phyloP scores from a whole-genome alignment of 2,329 filamentous ascomycete genomes.

The Cordyceps sp. region DNA sequence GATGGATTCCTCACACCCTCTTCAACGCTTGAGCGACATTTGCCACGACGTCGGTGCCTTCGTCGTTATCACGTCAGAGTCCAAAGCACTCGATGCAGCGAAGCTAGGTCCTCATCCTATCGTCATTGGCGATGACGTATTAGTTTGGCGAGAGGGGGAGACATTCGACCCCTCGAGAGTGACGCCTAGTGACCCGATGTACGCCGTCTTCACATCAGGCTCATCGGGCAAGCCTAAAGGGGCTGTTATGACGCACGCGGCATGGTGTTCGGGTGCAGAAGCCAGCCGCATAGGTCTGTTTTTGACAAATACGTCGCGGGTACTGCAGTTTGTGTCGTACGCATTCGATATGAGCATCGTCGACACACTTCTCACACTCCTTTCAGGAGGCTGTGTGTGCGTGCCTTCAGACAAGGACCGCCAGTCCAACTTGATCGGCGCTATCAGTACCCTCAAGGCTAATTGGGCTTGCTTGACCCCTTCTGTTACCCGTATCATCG shows the following conservation, averaged over 20 bases:
- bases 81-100: too few species aligned
- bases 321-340: neutral
- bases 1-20: neutral
- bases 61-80: too few species aligned
- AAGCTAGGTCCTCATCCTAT: too few species aligned
- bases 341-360: neutral
- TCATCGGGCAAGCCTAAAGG: neutral
- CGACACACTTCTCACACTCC: neutral
- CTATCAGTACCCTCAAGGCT: neutral
- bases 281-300: neutral
- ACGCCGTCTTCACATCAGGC: constrained; percentile 7
- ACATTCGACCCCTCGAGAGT: too few species aligned
- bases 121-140: too few species aligned
- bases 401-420: neutral
- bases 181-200: constrained; percentile 1
- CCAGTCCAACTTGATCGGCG: neutral
- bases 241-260: neutral
- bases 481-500: neutral
- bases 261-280: neutral
- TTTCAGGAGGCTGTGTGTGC: neutral
- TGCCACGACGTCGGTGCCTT: too few species aligned
- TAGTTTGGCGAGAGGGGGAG: too few species aligned
- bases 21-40: neutral
- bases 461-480: neutral
- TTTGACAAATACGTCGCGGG: neutral